Base-by-base conservation (phyloP, 1,139 yeast species). In the Blastobotrys ciferrii region DNA sequence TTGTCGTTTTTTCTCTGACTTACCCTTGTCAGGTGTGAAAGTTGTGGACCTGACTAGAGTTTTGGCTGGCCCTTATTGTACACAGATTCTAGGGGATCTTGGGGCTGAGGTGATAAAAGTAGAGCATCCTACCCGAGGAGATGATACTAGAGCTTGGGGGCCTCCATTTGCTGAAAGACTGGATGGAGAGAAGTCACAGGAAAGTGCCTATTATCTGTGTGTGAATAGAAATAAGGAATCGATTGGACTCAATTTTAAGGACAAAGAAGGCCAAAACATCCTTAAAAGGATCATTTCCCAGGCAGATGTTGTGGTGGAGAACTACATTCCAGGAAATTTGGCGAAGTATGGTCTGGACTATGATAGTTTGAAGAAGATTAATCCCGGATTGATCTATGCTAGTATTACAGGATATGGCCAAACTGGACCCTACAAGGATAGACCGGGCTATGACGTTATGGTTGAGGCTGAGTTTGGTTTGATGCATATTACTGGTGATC, bases 401-500 rank as follows among this genome's bases (percentile, higher is more conserved):
- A 61, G 68, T 41, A 68, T 71, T 49, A 70, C 75, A 0, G 75
- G 74, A 1, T 69, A 68, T 52, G 72, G 73, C 32, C 72, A 67
- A 46, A 60, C 67, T 1, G 72, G 72, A 1, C 72, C 72, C 6
- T 66, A 58, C 50, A 53, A 64, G 11, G 52, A 57, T 28, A 60
- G 74, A 14, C 72, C 74, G 1, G 74, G 74, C 19, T 70, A 70
- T 57, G 74, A 70, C 49, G 74, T 71, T 42, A 71, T 71, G 75
- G 75, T 72, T 4, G 75, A 71, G 50, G 75, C 75, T 7, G 75
- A 71, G 53, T 66, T 69, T 55, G 75, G 75, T 3, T 61, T 71
- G 48, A 70, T 71, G 75, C 75, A 71, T 54, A 71, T 71, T 52
- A 71, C 75, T 1, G 75, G 75, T 13, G 66, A 69, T 36, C 66